phyloP scores from a whole-genome alignment of 345 rosid genomes.

The Pugionium cornutum region DNA sequence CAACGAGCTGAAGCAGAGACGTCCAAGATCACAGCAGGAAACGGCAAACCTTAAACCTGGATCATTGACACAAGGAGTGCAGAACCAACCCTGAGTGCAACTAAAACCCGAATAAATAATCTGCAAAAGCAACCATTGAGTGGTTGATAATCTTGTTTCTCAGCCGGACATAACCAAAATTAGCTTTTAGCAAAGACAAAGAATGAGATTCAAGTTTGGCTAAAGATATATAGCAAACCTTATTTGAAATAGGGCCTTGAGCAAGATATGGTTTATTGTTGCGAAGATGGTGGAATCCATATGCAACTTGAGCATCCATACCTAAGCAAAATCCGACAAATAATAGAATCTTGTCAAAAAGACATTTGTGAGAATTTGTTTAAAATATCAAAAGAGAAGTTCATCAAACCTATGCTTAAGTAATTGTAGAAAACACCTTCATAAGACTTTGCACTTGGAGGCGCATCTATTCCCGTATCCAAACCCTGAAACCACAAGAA shows the following conservation, averaged over 20 bases:
- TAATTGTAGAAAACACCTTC: constrained; percentile 96
- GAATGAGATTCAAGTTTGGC: constrained; percentile 3
- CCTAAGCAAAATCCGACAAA: constrained; percentile 47
- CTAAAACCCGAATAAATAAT: constrained; percentile 88
- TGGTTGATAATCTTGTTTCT: constrained; percentile 16
- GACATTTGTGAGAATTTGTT: not conserved
- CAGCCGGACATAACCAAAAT: not conserved
- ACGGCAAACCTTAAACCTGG: constrained; percentile 75
- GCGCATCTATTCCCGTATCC: constrained; percentile 53
- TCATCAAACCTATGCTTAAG: constrained; percentile 78
- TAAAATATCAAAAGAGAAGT: constrained; percentile 12
- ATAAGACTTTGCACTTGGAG: constrained; percentile 56
- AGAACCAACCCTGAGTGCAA: constrained; percentile 97
- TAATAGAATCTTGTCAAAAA: not conserved
- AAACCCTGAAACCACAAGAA: constrained; percentile 57
- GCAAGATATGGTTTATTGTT: constrained; percentile 95
- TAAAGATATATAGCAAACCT: constrained; percentile 49
- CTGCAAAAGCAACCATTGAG: constrained; percentile 42
- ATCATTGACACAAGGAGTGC: constrained; percentile 87
- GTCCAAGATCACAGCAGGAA: not conserved
- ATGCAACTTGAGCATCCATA: constrained; percentile 99
- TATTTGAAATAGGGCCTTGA: constrained; percentile 90
- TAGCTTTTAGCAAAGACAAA: constrained; percentile 2
- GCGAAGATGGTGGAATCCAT: constrained; percentile 94
- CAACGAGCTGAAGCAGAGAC: too few relatives aligned